phyloP scores from a whole-genome alignment of 1,139 yeast genomes.

The Geotrichum australiense region DNA sequence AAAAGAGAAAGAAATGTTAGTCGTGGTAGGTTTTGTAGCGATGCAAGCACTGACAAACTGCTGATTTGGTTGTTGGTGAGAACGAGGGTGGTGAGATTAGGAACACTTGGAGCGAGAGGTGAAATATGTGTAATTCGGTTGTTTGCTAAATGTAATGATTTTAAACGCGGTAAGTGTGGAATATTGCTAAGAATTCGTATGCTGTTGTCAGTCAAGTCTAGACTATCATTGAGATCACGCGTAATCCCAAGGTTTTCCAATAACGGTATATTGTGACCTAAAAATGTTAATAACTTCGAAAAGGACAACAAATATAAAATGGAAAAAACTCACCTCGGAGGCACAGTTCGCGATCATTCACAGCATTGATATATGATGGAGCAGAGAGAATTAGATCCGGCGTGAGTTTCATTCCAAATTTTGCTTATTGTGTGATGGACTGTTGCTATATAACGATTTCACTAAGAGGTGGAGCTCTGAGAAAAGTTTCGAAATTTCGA shows the following conservation, averaged over 20 bases:
- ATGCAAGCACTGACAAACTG: slow-evolving; percentile 38
- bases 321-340: slow-evolving; percentile 34
- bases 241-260: slow-evolving; percentile 42
- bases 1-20: slow-evolving; percentile 46
- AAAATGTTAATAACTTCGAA: neutral
- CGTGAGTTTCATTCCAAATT: slow-evolving; percentile 55
- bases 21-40: slow-evolving; percentile 34
- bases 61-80: slow-evolving; percentile 48
- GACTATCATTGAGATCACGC: slow-evolving; percentile 42
- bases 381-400: slow-evolving; percentile 45
- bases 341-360: slow-evolving; percentile 40
- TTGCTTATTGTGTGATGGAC: too few species aligned
- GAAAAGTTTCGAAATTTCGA: too few species aligned
- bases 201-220: slow-evolving; percentile 66
- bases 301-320: neutral
- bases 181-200: slow-evolving; percentile 47
- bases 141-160: slow-evolving; percentile 49
- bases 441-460: too few species aligned
- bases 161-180: slow-evolving; percentile 43
- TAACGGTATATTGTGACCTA: slow-evolving; percentile 35
- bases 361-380: slow-evolving; percentile 44
- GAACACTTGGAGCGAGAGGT: slow-evolving; percentile 35
- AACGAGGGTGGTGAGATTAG: slow-evolving; percentile 45
- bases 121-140: slow-evolving; percentile 47
- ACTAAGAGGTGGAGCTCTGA: too few species aligned